Conservation (phyloP, 1,139 yeast genomes). For the Kodamaea arcana region DNA sequence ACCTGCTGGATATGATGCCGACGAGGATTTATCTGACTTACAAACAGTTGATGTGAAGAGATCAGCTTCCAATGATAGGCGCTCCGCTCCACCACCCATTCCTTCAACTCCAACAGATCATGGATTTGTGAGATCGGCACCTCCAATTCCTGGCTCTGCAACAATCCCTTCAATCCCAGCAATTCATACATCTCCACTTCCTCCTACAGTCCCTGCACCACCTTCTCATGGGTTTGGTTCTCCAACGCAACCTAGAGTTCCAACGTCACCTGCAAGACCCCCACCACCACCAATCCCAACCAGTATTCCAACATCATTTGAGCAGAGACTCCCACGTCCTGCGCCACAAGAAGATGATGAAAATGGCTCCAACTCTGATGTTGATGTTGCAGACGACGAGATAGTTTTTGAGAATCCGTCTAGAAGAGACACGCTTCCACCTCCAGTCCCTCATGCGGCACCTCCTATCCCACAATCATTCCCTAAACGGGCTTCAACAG, state of each 20-base stretch:
- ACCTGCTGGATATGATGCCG: conserved; percentile 44
- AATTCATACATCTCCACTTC: neutral
- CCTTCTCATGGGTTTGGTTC: conserved; percentile 10
- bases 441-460: conserved; percentile 4
- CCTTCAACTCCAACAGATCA: conserved; percentile 2
- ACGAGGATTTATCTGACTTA: conserved; percentile 38
- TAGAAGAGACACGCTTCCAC: conserved; percentile 1
- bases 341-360: conserved; percentile 7
- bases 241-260: conserved; percentile 6
- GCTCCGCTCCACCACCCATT: neutral
- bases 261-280: conserved; percentile 1
- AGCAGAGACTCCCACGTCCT: conserved; percentile 6
- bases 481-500: conserved; percentile 21
- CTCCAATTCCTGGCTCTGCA: conserved; percentile 2
- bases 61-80: neutral
- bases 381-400: conserved; percentile 1
- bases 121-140: conserved; percentile 1
- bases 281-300: conserved; percentile 14
- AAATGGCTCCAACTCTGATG: neutral
- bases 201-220: neutral
- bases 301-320: conserved; percentile 3
- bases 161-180: neutral
- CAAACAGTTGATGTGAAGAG: conserved; percentile 7
- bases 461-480: conserved; percentile 1
- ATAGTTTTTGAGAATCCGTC: neutral